Evolutionary conservation across 768 basidiomycete species (phyloP).

Genomic region (Tricholomella constricta): DNA sequence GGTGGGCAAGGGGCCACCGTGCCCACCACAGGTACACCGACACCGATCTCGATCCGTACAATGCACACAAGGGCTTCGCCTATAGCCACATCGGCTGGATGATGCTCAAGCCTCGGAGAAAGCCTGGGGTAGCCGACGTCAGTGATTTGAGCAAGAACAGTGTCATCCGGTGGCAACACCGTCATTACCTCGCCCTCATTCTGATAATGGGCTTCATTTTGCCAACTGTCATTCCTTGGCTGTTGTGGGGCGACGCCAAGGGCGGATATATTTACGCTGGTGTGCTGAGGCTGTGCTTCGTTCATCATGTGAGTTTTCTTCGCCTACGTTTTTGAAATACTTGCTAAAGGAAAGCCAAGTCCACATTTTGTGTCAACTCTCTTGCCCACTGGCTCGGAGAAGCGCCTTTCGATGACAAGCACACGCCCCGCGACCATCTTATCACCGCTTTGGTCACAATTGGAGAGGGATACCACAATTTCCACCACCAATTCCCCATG

Average conservation of each 20-base stretch:
- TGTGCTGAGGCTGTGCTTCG: slow-evolving; percentile 76
- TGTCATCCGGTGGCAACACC: slow-evolving; percentile 87
- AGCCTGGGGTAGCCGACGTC: slow-evolving; percentile 88
- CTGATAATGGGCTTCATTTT: slow-evolving; percentile 69
- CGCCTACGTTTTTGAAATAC: slow-evolving; percentile 7
- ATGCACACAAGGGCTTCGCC: slow-evolving; percentile 85
- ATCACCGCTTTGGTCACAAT: slow-evolving; percentile 89
- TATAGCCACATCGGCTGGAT: slow-evolving; percentile 94
- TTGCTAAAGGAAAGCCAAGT: slow-evolving; percentile 43
- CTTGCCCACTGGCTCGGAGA: slow-evolving; percentile 97
- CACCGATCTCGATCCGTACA: slow-evolving; percentile 95
- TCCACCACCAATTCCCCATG: slow-evolving; percentile 97
- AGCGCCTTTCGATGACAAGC: slow-evolving; percentile 92
- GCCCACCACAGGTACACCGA: slow-evolving; percentile 98
- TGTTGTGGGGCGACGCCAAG: slow-evolving; percentile 81
- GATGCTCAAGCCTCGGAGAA: slow-evolving; percentile 86
- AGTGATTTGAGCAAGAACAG: slow-evolving; percentile 81
- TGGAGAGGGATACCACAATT: slow-evolving; percentile 98
- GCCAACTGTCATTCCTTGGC: slow-evolving; percentile 77
- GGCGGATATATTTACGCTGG: slow-evolving; percentile 90
- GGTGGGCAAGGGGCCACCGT: slow-evolving; percentile 98
- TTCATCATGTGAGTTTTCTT: slow-evolving; percentile 72
- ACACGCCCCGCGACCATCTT: slow-evolving; percentile 87
- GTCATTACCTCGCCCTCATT: slow-evolving; percentile 71
- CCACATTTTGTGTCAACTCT: slow-evolving; percentile 96